These are phyloP conservation scores for Phytophthora podocarpi DNA, from an alignment of 352 stramenopile genomes.

Conservation along the genomic window DNA sequence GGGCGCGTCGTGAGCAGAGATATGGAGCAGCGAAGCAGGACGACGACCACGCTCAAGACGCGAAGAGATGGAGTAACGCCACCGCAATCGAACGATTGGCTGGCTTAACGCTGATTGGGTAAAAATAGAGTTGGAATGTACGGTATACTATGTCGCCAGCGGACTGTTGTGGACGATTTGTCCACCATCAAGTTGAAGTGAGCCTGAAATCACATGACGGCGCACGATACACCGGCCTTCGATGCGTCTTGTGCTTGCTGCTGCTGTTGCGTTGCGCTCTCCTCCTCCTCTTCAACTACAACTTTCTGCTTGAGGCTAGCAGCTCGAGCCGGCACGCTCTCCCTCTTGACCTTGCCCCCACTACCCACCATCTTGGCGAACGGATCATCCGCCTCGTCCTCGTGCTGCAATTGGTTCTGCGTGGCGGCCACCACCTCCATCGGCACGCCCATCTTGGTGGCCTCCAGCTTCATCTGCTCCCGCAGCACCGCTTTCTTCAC, in stretches of 20 bases:
- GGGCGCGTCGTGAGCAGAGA: neutral
- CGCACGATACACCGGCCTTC: conserved; percentile 19
- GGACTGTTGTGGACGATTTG: conserved; percentile 14
- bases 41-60: conserved; percentile 1
- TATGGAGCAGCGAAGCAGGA: neutral
- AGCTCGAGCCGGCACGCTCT: neutral
- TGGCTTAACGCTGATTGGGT: conserved; percentile 24
- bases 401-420: conserved; percentile 43
- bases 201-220: conserved; percentile 27
- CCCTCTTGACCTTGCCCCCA: neutral
- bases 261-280: neutral
- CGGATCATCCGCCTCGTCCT: conserved; percentile 40
- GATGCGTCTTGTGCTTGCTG: neutral
- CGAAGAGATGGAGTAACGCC: conserved; percentile 23
- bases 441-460: conserved; percentile 68
- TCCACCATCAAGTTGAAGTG: conserved; percentile 17
- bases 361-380: conserved; percentile 31
- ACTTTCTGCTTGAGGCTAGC: conserved; percentile 7
- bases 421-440: conserved; percentile 56
- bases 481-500: conserved; percentile 81
- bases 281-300: conserved; percentile 9
- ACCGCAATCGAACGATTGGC: conserved; percentile 32
- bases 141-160: conserved; percentile 7
- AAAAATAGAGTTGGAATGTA: conserved; percentile 28
- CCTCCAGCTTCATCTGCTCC: conserved; percentile 79